These are phyloP conservation scores for Tanacetum coccineum DNA, from an alignment of 129 eudicot genomes.

Conservation along the genomic window DNA sequence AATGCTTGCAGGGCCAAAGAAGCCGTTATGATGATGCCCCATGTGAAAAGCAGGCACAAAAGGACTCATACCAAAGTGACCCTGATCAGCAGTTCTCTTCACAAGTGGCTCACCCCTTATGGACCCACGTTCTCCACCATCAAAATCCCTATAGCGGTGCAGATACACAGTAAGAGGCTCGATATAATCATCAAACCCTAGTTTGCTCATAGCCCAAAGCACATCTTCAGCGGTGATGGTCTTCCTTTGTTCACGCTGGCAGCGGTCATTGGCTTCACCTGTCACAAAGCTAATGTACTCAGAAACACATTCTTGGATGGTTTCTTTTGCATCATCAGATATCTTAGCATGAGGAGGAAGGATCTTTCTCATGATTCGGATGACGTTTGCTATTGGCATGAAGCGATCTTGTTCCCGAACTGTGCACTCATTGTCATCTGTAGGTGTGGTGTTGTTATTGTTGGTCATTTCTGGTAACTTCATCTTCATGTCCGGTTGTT, in stretches of 20 bases:
- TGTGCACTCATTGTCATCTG: constrained; percentile 62
- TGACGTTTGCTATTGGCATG: constrained; percentile 96
- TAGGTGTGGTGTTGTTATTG: constrained; percentile 26
- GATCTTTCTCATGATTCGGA: constrained; percentile 82
- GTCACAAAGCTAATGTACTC: constrained; percentile 97
- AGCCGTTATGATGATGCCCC: constrained; percentile 39
- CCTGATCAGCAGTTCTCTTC: constrained; percentile 44
- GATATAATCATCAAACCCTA: constrained; percentile 92
- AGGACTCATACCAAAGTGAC: constrained; percentile 30
- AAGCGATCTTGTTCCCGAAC: constrained; percentile 93
- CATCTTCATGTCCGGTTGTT: constrained; percentile 29
- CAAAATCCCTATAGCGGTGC: constrained; percentile 71
- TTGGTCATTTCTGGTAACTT: constrained; percentile 37
- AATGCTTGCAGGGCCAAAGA: constrained; percentile 40
- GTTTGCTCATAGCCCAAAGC: constrained; percentile 96
- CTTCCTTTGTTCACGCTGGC: constrained; percentile 96
- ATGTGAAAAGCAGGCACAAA: constrained; percentile 39
- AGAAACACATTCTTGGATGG: constrained; percentile 91
- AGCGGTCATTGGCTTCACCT: constrained; percentile 87
- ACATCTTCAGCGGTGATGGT: constrained; percentile 97
- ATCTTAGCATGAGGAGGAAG: constrained; percentile 86
- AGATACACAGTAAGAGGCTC: constrained; percentile 84
- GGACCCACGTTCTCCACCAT: constrained; percentile 72
- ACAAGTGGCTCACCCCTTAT: constrained; percentile 55
- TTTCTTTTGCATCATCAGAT: constrained; percentile 92